Percentiles rank a stretch among this genome's conserved stretches.
These are phyloP conservation scores for Blastobotrys apis DNA, from an alignment of 1,139 yeast genomes.

Conservation along the genomic window DNA sequence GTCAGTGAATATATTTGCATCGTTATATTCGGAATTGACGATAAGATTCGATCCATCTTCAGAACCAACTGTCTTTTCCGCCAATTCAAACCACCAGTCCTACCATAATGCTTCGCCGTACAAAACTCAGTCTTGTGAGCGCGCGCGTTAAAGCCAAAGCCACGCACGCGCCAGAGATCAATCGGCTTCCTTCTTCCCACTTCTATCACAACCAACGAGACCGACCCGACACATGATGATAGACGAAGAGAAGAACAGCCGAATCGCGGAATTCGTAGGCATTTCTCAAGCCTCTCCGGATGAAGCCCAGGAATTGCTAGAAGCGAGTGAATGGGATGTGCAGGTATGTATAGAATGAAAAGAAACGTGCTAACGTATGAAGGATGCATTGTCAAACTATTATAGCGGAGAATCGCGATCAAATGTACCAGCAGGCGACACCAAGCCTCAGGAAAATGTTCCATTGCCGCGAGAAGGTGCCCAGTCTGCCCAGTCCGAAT, in stretches of 20 bases:
- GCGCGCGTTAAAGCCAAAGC: too few species aligned
- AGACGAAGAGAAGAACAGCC: conserved; percentile 25
- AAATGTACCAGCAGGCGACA: not conserved
- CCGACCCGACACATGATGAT: conserved; percentile 4
- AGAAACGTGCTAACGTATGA: not conserved
- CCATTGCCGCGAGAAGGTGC: conserved; percentile 1
- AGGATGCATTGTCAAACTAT: not conserved
- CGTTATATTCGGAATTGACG: too few species aligned
- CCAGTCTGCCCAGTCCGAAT: not conserved
- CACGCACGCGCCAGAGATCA: too few species aligned
- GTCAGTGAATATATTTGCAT: too few species aligned
- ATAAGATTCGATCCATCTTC: too few species aligned
- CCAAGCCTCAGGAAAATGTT: not conserved
- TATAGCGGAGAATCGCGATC: too few species aligned
- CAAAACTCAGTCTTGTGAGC: too few species aligned
- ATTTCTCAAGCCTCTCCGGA: conserved; percentile 44
- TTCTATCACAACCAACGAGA: not conserved
- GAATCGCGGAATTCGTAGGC: conserved; percentile 51
- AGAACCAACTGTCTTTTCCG: too few species aligned
- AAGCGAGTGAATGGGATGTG: conserved; percentile 41
- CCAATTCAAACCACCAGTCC: too few species aligned
- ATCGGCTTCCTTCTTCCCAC: too few species aligned
- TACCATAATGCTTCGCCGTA: too few species aligned
- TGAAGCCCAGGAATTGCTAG: conserved; percentile 44
- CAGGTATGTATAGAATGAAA: conserved; percentile 25